phyloP scores from a whole-genome alignment of 441 rosid genomes.

The Adansonia rubrostipa region DNA sequence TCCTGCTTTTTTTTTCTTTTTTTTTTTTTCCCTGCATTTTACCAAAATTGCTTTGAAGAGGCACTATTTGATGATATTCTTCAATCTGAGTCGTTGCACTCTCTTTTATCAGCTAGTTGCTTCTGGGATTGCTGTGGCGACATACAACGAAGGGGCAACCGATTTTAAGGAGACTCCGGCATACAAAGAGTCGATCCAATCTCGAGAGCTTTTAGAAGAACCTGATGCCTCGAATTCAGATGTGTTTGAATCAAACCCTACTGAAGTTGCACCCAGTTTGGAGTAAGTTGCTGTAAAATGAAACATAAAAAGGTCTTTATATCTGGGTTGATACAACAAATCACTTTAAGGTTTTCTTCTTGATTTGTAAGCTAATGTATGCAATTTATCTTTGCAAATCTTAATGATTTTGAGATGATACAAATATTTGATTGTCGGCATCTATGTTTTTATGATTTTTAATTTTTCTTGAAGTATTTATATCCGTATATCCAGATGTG shows the following conservation, averaged over 20 bases:
- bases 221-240: constrained; percentile 72
- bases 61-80: not conserved
- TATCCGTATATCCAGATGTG: too few relatives aligned
- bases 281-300: constrained; percentile 45
- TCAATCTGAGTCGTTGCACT: constrained; percentile 16
- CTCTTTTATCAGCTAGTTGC: constrained; percentile 60
- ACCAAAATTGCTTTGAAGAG: not conserved
- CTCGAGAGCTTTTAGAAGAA: constrained; percentile 74
- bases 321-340: constrained; percentile 8
- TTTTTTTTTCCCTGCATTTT: not conserved
- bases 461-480: too few relatives aligned
- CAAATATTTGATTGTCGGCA: not conserved
- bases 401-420: constrained; percentile 19
- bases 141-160: constrained; percentile 86
- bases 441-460: too few relatives aligned
- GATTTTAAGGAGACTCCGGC: constrained; percentile 88
- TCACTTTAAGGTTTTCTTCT: constrained; percentile 13
- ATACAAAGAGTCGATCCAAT: constrained; percentile 74
- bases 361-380: constrained; percentile 25
- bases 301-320: not conserved
- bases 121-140: constrained; percentile 74
- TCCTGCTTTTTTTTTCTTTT: not conserved
- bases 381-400: constrained; percentile 26
- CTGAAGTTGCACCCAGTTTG: constrained; percentile 92
- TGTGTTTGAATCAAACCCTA: constrained; percentile 88